Conservation (phyloP, 1,139 yeast species). For the Diutina pseudorugosa region DNA sequence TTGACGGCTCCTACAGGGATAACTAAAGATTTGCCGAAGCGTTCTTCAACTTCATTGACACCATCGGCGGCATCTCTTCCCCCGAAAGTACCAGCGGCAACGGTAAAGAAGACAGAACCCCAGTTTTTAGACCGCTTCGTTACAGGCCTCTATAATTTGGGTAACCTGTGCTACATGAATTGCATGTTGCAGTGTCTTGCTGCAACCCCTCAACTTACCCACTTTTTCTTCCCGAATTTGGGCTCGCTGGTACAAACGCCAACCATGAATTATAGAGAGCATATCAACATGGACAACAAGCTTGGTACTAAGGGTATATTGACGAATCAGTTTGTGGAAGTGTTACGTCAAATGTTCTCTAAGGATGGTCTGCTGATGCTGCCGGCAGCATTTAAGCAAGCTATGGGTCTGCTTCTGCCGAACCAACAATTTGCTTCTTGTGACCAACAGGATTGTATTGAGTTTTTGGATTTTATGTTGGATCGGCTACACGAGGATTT, state of each 20-base stretch:
- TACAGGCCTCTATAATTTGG: conserved; percentile 66
- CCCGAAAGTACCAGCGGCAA: background rate
- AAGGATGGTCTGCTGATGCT: conserved; percentile 37
- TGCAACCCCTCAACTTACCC: conserved; percentile 30
- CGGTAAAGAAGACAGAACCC: background rate
- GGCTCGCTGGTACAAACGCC: background rate
- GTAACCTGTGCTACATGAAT: conserved; percentile 92
- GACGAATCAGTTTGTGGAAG: conserved; percentile 59
- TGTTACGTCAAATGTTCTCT: conserved; percentile 48
- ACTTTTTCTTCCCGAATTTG: conserved; percentile 25
- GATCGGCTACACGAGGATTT: conserved; percentile 87
- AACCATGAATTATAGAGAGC: conserved; percentile 36
- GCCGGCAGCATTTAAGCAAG: conserved; percentile 48
- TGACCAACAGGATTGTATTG: conserved; percentile 92
- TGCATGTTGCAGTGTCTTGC: conserved; percentile 77
- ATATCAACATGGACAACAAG: conserved; percentile 63
- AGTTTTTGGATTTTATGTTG: conserved; percentile 69
- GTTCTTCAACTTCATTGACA: background rate
- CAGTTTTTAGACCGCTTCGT: conserved; percentile 20
- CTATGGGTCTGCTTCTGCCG: conserved; percentile 59
- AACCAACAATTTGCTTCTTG: conserved; percentile 48
- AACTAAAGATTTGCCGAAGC: background rate
- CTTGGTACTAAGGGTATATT: conserved; percentile 78
- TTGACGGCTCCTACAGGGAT: background rate
- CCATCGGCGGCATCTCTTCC: background rate